Base-by-base conservation (phyloP, 2,329 filamentous ascomycete genomes). In the Colletotrichum somersetense region DNA sequence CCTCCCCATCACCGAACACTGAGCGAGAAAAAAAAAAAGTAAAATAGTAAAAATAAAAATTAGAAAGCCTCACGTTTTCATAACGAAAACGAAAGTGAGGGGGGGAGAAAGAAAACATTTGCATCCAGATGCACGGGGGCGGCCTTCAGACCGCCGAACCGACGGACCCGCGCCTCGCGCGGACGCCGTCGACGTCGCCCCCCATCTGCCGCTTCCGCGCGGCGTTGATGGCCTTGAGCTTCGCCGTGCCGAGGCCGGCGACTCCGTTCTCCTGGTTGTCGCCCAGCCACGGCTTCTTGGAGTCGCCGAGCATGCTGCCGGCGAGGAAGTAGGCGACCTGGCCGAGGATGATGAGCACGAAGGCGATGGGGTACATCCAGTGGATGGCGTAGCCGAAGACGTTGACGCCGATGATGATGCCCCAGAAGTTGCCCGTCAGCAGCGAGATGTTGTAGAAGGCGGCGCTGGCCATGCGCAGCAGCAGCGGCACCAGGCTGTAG, bases 391-490 rank as follows among this genome's bases (percentile, higher is more conserved):
- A 89, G 56, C 92, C 90, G 78, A 99, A 97, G 61, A 98, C 93
- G 79, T 91, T 89, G 76, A 97, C 90, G 62, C 96, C 96, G 77
- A 99, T 96, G 76, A 97, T 92, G 74, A 97, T 92, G 75, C 95
- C 95, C 96, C 96, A 99, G 85, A 98, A 98, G 83, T 97, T 98
- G 77, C 91, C 94, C 2, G 96, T 98, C 72, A 99, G 86, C 75
- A 99, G 86, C 10, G 93, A 96, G 78, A 98, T 97, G 82, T 99
- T 97, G 86, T 98, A 97, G 84, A 99, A 98, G 26, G 95, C 96
- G 3, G 96, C 96, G 20, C 90, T 93, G 38, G 93, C 93, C 85
- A 98, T 92, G 75, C 96, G 93, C 83, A 98, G 91, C 74, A 99
- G 88, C 66, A 98, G 84, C 0, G 96, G 96, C 0, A 93, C 95